Percentiles rank a stretch among this genome's conserved stretches.
Evolutionary conservation across 208 protist species (phyloP).

Genomic region (Porcisia deanei): DNA sequence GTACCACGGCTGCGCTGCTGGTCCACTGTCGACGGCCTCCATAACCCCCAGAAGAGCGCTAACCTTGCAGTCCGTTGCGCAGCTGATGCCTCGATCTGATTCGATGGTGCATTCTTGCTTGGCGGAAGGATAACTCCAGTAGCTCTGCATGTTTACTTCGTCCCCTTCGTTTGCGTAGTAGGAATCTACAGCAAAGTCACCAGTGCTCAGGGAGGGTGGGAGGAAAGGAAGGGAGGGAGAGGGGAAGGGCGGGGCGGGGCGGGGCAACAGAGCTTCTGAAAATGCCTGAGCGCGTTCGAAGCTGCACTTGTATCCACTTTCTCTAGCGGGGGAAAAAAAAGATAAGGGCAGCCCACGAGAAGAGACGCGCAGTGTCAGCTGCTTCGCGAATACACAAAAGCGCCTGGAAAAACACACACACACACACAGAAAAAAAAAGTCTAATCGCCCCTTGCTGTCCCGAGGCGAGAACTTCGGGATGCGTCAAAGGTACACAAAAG

Average conservation of each 20-base stretch:
- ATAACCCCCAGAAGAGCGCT: background rate
- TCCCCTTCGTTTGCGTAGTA: slow-evolving; percentile 9
- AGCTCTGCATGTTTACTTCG: slow-evolving; percentile 20
- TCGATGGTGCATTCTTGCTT: slow-evolving; percentile 11
- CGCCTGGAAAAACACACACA: background rate
- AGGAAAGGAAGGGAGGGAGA: background rate
- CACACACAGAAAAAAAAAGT: background rate
- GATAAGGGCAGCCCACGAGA: too few relatives aligned
- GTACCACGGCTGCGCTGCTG: background rate
- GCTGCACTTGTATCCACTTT: background rate
- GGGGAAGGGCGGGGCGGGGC: background rate
- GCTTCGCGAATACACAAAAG: too few relatives aligned
- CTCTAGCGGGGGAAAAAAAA: background rate
- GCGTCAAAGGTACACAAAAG: background rate
- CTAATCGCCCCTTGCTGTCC: background rate
- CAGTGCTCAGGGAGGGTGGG: background rate
- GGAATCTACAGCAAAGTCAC: slow-evolving; percentile 6
- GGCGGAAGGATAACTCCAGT: slow-evolving; percentile 14
- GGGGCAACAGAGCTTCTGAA: background rate
- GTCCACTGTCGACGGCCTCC: background rate
- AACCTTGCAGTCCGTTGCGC: background rate
- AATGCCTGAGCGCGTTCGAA: background rate
- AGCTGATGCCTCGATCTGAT: slow-evolving; percentile 12
- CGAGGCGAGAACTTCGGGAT: background rate
- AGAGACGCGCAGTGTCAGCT: background rate